phyloP scores from a whole-genome alignment of 2,329 filamentous ascomycete species.

The Ilyonectria destructans region DNA sequence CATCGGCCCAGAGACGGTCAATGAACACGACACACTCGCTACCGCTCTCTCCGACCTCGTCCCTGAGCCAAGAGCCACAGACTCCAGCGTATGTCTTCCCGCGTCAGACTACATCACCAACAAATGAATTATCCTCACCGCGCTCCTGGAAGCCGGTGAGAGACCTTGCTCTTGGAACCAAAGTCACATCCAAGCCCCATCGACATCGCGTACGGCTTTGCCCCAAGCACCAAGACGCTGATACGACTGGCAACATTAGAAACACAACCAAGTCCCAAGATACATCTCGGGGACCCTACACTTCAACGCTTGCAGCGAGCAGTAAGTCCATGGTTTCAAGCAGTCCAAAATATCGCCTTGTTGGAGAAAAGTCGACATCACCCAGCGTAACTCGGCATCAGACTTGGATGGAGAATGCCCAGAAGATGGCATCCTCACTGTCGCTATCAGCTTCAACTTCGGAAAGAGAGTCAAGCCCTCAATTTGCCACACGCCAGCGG shows the following conservation, averaged over 20 bases:
- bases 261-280: slow-evolving; percentile 2
- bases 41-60: neutral
- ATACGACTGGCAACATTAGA: neutral
- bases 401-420: slow-evolving; percentile 44
- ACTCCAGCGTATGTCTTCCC: neutral
- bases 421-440: slow-evolving; percentile 45
- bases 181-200: neutral
- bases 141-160: slow-evolving; percentile 2
- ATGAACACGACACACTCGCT: neutral
- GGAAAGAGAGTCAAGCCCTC: slow-evolving; percentile 10
- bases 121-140: slow-evolving; percentile 15
- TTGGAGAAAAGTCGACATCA: neutral
- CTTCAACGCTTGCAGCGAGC: slow-evolving; percentile 13
- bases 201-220: neutral
- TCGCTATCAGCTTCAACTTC: slow-evolving; percentile 40
- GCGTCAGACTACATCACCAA: slow-evolving; percentile 6
- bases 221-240: neutral
- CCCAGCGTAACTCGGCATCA: slow-evolving; percentile 10
- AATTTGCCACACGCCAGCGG: slow-evolving; percentile 14
- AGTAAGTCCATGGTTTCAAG: slow-evolving; percentile 8
- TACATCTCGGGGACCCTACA: neutral
- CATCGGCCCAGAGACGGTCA: neutral
- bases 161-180: neutral
- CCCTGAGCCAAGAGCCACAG: neutral
- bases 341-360: slow-evolving; percentile 3